Evolutionary conservation across 139 green algal species (phyloP).

Genomic region (Chlorella sp.): DNA sequence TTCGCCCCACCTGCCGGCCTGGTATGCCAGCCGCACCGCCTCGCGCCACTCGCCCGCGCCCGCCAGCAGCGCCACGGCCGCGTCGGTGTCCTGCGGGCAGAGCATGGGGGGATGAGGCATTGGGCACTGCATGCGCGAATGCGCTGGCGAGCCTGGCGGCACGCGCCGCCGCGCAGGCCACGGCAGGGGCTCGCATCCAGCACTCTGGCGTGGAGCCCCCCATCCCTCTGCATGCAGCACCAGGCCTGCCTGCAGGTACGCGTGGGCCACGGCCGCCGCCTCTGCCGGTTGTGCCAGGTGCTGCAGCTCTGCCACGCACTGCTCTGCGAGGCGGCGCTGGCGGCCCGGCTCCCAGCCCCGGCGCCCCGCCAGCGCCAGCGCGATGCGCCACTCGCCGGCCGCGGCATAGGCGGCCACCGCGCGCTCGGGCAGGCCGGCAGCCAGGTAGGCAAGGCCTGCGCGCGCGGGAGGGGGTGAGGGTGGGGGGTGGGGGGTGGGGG

Average conservation of each 20-base stretch:
- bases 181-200: no score
- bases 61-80: constrained; percentile 61
- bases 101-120: no score
- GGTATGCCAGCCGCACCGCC: constrained; percentile 36
- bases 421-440: constrained; percentile 47
- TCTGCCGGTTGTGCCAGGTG: constrained; percentile 48
- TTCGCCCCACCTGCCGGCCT: background rate
- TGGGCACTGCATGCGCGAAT: no score
- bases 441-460: constrained; percentile 70
- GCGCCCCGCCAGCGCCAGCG: constrained; percentile 69
- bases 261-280: constrained; percentile 64
- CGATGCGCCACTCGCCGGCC: constrained; percentile 79
- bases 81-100: no score
- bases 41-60: constrained; percentile 60
- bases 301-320: constrained; percentile 72
- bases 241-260: constrained; percentile 48
- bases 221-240: no score
- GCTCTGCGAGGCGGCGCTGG: constrained; percentile 56
- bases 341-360: constrained; percentile 36
- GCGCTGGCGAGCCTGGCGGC: no score
- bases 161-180: no score
- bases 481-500: no score
- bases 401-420: constrained; percentile 73
- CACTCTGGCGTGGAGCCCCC: no score
- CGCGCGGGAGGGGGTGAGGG: background rate